These are phyloP conservation scores for Parsonsia alboflavescens DNA, from an alignment of 257 asterid species.

Conservation along the genomic window DNA sequence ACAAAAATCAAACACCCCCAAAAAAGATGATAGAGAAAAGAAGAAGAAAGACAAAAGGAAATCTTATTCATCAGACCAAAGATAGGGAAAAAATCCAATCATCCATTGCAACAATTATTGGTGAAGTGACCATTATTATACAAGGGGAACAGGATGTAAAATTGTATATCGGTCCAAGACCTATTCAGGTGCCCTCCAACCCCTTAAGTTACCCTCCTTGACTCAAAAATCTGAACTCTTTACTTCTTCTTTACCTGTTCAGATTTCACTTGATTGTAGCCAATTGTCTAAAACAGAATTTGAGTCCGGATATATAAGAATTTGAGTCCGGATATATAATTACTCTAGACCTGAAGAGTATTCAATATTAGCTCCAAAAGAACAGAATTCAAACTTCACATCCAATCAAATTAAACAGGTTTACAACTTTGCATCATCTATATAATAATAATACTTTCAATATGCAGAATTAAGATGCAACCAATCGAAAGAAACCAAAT, in stretches of 20 bases:
- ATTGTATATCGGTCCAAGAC: neutral
- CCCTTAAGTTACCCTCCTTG: neutral
- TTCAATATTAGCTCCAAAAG: constrained; percentile 4
- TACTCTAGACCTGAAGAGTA: neutral
- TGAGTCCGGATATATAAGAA: neutral
- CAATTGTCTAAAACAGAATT: neutral
- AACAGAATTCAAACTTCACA: neutral
- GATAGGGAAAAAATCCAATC: neutral
- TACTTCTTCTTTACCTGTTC: neutral
- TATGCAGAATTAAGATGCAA: neutral
- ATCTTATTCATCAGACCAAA: neutral
- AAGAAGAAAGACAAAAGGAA: neutral
- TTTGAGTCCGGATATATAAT: neutral
- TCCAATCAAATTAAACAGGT: neutral
- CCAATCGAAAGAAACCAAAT: neutral
- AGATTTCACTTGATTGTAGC: neutral
- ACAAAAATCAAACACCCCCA: neutral
- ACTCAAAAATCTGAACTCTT: neutral
- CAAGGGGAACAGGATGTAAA: no score
- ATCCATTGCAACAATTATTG: neutral
- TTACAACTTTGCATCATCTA: neutral
- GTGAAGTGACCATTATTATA: neutral
- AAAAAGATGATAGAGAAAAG: neutral
- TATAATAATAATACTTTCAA: neutral
- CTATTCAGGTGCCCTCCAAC: neutral